Conservation (phyloP, 2,329 filamentous ascomycete species). For the Rhinocladiella mackenziei region DNA sequence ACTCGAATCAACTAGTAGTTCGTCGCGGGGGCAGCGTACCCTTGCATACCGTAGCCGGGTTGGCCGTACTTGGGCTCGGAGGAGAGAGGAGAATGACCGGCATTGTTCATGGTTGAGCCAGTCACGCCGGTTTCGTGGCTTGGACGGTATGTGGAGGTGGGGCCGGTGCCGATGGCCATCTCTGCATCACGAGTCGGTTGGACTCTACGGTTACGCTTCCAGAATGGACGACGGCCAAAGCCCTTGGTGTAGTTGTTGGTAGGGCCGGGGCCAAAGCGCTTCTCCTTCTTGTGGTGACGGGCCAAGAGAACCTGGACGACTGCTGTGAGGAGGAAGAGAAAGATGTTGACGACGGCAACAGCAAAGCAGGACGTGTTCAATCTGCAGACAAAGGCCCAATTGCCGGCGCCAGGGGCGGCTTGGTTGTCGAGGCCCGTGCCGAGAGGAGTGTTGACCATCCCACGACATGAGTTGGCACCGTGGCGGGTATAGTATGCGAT, state of each 20-base stretch:
- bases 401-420: constrained; percentile 48
- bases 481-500: constrained; percentile 70
- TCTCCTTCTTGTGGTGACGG: constrained; percentile 69
- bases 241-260: constrained; percentile 65
- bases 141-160: constrained; percentile 34
- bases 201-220: constrained; percentile 38
- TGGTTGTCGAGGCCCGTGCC: constrained; percentile 58
- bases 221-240: constrained; percentile 48
- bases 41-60: constrained; percentile 24
- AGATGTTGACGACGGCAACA: constrained; percentile 73
- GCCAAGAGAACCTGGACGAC: constrained; percentile 64
- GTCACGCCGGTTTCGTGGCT: constrained; percentile 50
- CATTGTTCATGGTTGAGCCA: constrained; percentile 43
- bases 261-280: constrained; percentile 64
- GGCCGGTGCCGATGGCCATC: constrained; percentile 36
- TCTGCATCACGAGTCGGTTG: constrained; percentile 43
- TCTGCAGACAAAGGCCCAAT: constrained; percentile 59
- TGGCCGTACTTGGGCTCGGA: constrained; percentile 35
- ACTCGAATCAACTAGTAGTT: constrained; percentile 7
- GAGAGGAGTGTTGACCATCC: constrained; percentile 62
- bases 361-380: constrained; percentile 74
- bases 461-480: constrained; percentile 64
- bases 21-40: constrained; percentile 6
- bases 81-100: constrained; percentile 27
- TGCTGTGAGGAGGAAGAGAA: constrained; percentile 73